Base-by-base conservation (phyloP, 2,329 filamentous ascomycete genomes). In the Neopestalotiopsis sp. region DNA sequence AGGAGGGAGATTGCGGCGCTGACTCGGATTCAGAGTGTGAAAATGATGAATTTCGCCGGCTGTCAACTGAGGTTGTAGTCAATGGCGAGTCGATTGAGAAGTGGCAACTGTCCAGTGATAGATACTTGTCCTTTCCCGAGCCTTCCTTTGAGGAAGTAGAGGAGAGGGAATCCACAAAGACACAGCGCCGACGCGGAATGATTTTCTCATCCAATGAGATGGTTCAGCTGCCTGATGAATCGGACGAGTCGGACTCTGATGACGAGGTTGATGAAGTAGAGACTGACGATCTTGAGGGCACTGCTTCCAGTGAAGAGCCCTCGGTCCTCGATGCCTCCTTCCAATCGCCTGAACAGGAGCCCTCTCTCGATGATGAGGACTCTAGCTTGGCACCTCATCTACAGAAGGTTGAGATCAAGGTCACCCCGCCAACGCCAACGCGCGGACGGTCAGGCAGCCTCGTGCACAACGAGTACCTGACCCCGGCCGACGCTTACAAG, bases 151-250 rank as follows among this genome's bases (percentile, higher is more conserved):
- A 65, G 30, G 34, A 38, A 20, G 32, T 13, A 13, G 30, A 62
- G 30, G 59, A 28, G 17, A 13, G 32, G n/a, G n/a, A 65, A 14
- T 49, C 40, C 38, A 49, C 38, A 28, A 65, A 65, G 20, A n/a
- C 49, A 17, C 10, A 12, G 12, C 38, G 62, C 20, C 62, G 62
- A 3, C 62, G 34, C 7, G 40, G 62, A 17, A 53, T 34, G 20
- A 49, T 65, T 40, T 65, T 53, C 42, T 65, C 42, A 17, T n/a
- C 62, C 1, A 24, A 12, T n/a, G 62, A 65, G 38, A 49, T 28
- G 30, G 13, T 20, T 42, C 59, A 62, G 17, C 40, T 65, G 14
- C 38, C 38, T 53, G 40, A 65, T 24, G 13, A 14, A 13, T 28
- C 62, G n/a, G 49, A 65, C 38, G 13, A 14, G n/a, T 28, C 62